Evolutionary conservation across 768 basidiomycete species (phyloP).

Genomic region (Podaxis sp.): DNA sequence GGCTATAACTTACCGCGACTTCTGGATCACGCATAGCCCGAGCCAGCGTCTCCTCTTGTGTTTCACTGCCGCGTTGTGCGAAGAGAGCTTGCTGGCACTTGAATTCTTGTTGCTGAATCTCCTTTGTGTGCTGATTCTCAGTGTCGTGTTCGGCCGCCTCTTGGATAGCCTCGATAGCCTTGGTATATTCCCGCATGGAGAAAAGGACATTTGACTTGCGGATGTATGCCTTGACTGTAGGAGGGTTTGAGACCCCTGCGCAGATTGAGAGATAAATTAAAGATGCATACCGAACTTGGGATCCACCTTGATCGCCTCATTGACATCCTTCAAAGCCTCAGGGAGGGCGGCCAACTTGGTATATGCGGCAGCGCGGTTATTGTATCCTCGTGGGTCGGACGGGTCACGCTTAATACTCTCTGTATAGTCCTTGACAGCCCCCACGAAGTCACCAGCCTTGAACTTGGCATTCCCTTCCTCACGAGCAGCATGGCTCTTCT

Average conservation of each 20-base stretch:
- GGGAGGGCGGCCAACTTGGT: conserved; percentile 91
- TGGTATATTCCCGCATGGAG: conserved; percentile 88
- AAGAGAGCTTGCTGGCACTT: conserved; percentile 82
- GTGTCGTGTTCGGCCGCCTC: conserved; percentile 72
- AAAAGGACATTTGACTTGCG: conserved; percentile 84
- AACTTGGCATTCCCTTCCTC: conserved; percentile 92
- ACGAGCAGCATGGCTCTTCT: conserved; percentile 73
- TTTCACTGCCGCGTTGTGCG: conserved; percentile 75
- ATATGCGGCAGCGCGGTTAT: conserved; percentile 97
- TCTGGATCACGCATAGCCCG: conserved; percentile 98
- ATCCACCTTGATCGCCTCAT: conserved; percentile 91
- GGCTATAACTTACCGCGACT: conserved; percentile 61
- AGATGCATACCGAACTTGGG: conserved; percentile 65
- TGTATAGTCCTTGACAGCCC: conserved; percentile 86
- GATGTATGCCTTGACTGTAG: conserved; percentile 87
- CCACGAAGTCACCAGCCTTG: conserved; percentile 90
- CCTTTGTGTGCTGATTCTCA: conserved; percentile 76
- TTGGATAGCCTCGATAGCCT: conserved; percentile 82
- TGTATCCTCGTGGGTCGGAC: conserved; percentile 86
- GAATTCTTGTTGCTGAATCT: conserved; percentile 75
- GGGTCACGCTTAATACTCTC: conserved; percentile 98
- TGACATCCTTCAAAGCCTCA: conserved; percentile 94
- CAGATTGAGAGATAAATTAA: background rate
- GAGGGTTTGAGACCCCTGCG: background rate
- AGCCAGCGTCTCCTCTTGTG: conserved; percentile 87